Percentiles rank a stretch among this genome's conserved stretches.
Conservation (phyloP, 2,329 filamentous ascomycete species). For the Fusarium nanum region DNA sequence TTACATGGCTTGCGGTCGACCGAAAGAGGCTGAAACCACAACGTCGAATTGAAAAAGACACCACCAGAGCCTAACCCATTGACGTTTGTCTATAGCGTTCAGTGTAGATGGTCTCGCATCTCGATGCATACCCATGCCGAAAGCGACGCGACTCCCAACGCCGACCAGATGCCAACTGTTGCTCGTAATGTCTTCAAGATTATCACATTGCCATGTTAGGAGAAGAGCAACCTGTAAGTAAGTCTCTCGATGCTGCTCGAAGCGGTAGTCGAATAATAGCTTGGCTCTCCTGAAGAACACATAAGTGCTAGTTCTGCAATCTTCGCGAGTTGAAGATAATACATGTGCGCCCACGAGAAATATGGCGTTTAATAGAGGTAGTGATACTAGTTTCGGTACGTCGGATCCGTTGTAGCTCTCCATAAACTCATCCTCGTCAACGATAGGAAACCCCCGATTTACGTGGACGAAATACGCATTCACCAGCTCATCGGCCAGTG, state of each 20-base stretch:
- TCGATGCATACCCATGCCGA: slow-evolving; percentile 65
- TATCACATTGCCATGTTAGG: slow-evolving; percentile 66
- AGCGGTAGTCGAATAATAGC: slow-evolving; percentile 63
- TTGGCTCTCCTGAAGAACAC: slow-evolving; percentile 65
- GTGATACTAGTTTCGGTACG: slow-evolving; percentile 56
- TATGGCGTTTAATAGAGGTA: slow-evolving; percentile 63
- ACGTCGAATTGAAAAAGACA: slow-evolving; percentile 55
- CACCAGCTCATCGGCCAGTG: slow-evolving; percentile 61
- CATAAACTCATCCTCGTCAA: slow-evolving; percentile 65
- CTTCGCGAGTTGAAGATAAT: slow-evolving; percentile 54
- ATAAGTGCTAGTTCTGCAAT: slow-evolving; percentile 55
- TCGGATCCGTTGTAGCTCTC: slow-evolving; percentile 60
- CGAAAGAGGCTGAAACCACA: slow-evolving; percentile 55
- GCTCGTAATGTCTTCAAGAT: slow-evolving; percentile 65
- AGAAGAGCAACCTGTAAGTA: slow-evolving; percentile 66
- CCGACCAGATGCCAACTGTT: slow-evolving; percentile 67
- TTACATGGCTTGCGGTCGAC: slow-evolving; percentile 62
- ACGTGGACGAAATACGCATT: slow-evolving; percentile 62
- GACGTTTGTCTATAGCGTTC: slow-evolving; percentile 48
- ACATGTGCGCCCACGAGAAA: slow-evolving; percentile 65
- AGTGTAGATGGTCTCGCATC: slow-evolving; percentile 49
- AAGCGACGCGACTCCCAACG: slow-evolving; percentile 62
- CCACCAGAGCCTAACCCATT: slow-evolving; percentile 57
- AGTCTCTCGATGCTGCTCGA: slow-evolving; percentile 64
- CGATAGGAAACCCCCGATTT: slow-evolving; percentile 63